Base-by-base conservation (phyloP, 2,329 filamentous ascomycete species). In the Didymella pomorum region DNA sequence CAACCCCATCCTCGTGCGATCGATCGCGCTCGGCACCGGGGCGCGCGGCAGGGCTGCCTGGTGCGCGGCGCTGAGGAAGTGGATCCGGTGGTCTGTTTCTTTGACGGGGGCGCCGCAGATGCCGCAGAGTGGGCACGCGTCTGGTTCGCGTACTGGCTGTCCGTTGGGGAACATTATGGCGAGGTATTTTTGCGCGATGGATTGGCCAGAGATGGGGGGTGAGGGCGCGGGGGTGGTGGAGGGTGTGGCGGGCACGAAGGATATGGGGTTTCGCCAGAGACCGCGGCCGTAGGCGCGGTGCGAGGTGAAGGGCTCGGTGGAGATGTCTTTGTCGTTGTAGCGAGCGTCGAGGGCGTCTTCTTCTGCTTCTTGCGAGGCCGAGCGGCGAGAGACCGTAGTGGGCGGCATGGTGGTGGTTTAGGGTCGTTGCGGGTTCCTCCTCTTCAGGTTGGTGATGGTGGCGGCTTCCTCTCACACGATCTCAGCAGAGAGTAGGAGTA, bases 21-120 rank as follows among this genome's bases (percentile, higher is more conserved):
- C 88, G 20, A 93, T 79, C 14, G 88, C 83, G 0, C 89, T 92
- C 1, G 90, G 90, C 7, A 89, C 89, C 58, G 90, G 87, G 0
- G 88, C 89, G 71, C 92, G 89, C 4, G 81, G 74, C 1, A 92
- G 79, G 60, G 85, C 87, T 35, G 90, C 83, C 78, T 93, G 90
- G 70, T 93, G 91, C 7, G 87, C 87, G 53, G 91, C 82, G 26
- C 66, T 69, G 4, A 72, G 29, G 85, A 88, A 25, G 83, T 85
- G 72, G 90, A 89, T 53, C 68, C 74, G 61, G 47, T 65, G 49
- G 41, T 63, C 61, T 18, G 60, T 46, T 23, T 74, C 69, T 37
- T 59, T 67, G 28, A 79, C 63, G 0, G 74, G 73, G 11, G 71
- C 68, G 21, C 70, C 71, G 65, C 78, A 81, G n/a, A 76, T 71